Evolutionary conservation across 441 rosid species (phyloP), one percentile per base, ranked within the genome.

Genomic region (Bocquillonia castaneifolia): DNA sequence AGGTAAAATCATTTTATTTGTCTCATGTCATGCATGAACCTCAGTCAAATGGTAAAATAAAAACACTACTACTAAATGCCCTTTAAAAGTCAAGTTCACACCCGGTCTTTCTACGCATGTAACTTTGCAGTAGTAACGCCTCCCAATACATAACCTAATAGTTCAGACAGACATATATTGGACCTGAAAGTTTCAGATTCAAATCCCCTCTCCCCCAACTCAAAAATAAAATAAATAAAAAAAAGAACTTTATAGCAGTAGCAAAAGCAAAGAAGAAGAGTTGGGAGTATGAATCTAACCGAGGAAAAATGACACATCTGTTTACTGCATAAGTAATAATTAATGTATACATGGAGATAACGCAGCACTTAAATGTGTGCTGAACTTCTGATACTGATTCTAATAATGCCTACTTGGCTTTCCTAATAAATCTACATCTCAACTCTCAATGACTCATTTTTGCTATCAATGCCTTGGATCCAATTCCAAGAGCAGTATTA

Each of bases 401-500:
- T 54, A 66, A 40, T 42, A 54, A 3, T 31, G 55, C 34, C 52
- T 10, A 32, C 20, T 42, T 56, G 36, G 40, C 45, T 48, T 29
- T 62, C 32, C 55, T 40, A 39, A 14, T 10, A 45, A 52, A 18
- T 1, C 48, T 56, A 39, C 25, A 47, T 32, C 55, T 23, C 54
- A 59, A 63, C 55, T 32, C 55, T 23, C 54, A 59, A 63, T 59
- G 26, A 39, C 56, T 73, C 20, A 14, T 15, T 45, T 57, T 31
- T 25, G 42, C 48, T 61, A 28, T 52, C 6, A 20, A 32, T 34
- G 18, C 57, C 71, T 51, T 22, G 74, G 58, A 78, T 34, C 40
- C 37, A 66, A 66, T 70, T 59, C 77, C 76, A 59, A 44, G 40
- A 73, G 22, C 45, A 36, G 18, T 53, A 42, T 37, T 40, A 6